Evolutionary conservation across 441 rosid species (phyloP), one percentile per base, ranked within the genome.

Genomic region (Pelargonium fulgidum): DNA sequence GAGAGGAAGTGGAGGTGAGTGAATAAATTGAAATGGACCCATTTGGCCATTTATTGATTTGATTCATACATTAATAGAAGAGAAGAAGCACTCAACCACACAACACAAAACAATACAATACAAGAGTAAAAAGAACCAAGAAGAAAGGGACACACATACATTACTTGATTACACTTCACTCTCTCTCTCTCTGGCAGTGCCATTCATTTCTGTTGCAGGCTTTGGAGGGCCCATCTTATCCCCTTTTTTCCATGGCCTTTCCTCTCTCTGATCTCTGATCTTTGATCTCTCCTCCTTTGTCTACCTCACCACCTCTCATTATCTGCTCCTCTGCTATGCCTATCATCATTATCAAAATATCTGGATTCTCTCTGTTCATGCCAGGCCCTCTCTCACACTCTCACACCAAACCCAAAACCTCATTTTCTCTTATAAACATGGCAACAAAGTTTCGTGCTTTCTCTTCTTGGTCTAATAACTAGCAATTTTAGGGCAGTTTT

Each of bases 191-290:
- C 4, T 13, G 20, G 82, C 84, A 79, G 86, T 70, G 74, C 68
- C 85, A 91, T 92, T 89, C 90, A 83, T 82, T 76, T 85, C 79
- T 75, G 81, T 75, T 82, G 89, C 95, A 91, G 95, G 90, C 93
- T 89, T 84, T 87, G 70, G 76, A 77, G 85, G 82, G 88, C 82
- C 90, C 88, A 70, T 79, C 52, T 17, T 58, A 59, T 66, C 33
- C 44, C 71, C 45, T 54, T 36, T 36, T 36, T 36, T 36, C 54
- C 19, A 17, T 44, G 17, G 66, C 45, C 14, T 61, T 73, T 62
- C 67, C 69, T 75, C 69, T 75, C 9, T 7, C 22, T 54, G 20
- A 54, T 54, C 61, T 54, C 58, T 50, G 13, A 17, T 50, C 56
- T n/a, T n/a, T 48, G 56, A 48, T 13, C 56, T 48, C 56, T 48